phyloP scores from a whole-genome alignment of 2,329 filamentous ascomycete genomes.

The Pleurostoma richardsiae region DNA sequence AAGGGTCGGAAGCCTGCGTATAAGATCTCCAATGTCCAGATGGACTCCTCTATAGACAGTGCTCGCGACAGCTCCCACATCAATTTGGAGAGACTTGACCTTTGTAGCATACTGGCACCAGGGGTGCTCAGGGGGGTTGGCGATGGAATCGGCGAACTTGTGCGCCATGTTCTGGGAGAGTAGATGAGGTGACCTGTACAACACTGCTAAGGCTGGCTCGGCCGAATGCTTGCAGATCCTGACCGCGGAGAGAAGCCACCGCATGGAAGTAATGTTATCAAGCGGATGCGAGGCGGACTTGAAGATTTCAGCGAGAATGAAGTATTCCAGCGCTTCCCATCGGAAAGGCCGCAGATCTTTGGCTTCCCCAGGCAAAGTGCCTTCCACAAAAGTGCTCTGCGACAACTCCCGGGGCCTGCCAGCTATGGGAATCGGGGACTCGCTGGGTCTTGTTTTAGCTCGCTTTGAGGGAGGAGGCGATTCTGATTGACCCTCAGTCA shows the following conservation, averaged over 20 bases:
- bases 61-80: conserved; percentile 53
- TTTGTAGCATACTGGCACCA: conserved; percentile 64
- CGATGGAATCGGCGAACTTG: conserved; percentile 47
- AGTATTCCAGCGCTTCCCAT: conserved; percentile 34
- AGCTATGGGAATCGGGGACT: no score
- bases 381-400: no score
- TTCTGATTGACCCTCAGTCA: no score
- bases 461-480: no score
- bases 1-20: conserved; percentile 62
- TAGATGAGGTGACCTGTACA: conserved; percentile 68
- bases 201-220: conserved; percentile 67
- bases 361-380: no score
- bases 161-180: conserved; percentile 37
- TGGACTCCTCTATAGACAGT: conserved; percentile 47
- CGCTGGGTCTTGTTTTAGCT: no score
- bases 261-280: conserved; percentile 32
- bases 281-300: conserved; percentile 58
- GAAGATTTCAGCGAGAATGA: conserved; percentile 67
- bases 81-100: conserved; percentile 64
- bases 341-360: no score
- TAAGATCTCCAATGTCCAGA: conserved; percentile 41
- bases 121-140: conserved; percentile 41
- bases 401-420: no score
- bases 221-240: conserved; percentile 59
- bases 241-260: conserved; percentile 63